Base-by-base conservation (phyloP, 1,284 basidiomycete species). In the Lentinula novae-zelandiae region DNA sequence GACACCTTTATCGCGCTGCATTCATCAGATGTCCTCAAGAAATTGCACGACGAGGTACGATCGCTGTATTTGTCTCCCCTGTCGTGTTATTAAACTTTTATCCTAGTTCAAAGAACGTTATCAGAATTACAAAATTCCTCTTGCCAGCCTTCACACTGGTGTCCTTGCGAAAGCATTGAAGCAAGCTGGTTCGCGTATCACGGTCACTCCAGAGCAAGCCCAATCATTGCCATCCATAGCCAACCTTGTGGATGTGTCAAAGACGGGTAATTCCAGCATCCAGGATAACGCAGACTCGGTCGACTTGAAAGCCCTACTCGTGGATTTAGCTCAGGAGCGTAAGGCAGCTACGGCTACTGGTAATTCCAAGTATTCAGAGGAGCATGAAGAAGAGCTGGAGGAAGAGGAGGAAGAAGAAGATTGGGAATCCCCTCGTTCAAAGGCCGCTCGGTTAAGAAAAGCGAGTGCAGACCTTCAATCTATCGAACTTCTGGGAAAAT, bases 1-100 rank as follows among this genome's bases (percentile, higher is more conserved):
- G 92, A 96, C 56, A 94, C 93, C 0, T 99, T 99, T 73, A 92
- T 99, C 64, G 87, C 90, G 3, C 80, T 99, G 9, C 96, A 99
- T 73, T 90, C 89, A 20, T 90, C 92, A 20, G 87, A 96, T 71
- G 87, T 98, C 31, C 82, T 98, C 1, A 69, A 69, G 48, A 82
- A 79, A 65, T 80, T 92, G 3, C 73, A 79, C 13, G 71, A 74
- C 1, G 89, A 92, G 81, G 86, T 87, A 65, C 53, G 75, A 69
- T 20, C 10, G 44, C 9, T 46, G 27, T n/a, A 51, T n/a, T 51
- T 54, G 46, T 33, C 53, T 20, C 13, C 3, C n/a, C 39, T 13
- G 44, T 51, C 38, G 10, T 27, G 27, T 20, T 40, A 59, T 33
- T 42, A 57, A 36, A 34, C 20, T 56, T 39, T 48, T 12, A 27